Base-by-base conservation (phyloP, 768 basidiomycete genomes). In the Coprinopsis cinerea region DNA sequence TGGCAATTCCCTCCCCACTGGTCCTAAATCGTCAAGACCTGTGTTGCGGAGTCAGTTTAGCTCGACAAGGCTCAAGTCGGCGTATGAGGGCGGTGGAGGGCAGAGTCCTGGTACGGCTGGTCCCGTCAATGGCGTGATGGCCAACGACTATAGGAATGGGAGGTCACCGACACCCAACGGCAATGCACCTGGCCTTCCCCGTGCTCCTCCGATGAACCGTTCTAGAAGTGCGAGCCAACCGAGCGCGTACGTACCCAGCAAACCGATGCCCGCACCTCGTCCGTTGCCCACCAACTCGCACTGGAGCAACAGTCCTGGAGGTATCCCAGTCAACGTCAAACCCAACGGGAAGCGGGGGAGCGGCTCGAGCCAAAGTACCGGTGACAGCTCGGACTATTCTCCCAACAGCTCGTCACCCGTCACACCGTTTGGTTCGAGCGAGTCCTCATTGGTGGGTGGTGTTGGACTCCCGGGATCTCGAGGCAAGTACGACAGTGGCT, bases 351-450 rank as follows among this genome's bases (percentile, higher is more conserved):
- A 91, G 65, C 81, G 90, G 30, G 90, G 86, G 26, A 92, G 89
- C 55, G 85, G 87, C 11, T 89, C 87, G 30, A 92, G 89, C 58
- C 82, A 88, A 62, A 88, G 86, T 11, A 90, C 88, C 9, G 82
- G 77, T 7, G 84, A 79, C 57, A 88, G 85, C 63, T 89, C 88
- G 11, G 86, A 90, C 58, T 88, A 87, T 56, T 91, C 89, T 39
- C 87, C 88, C 17, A 85, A 88, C 57, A 85, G 83, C 54, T 83
- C 83, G 14, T 89, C 88, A n/a, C 90, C 90, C 0, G 81, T 91
- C 61, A 92, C 90, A 22, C 89, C 90, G 15, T 92, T 86, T 61
- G 90, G 88, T n/a, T 91, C 89, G 34, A 90, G 83, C 66, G 90
- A 92, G 55, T 86, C 85, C 23, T 90, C 87, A 7, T 65, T 91